Evolutionary conservation across 208 protist species (phyloP).

Genomic region (Trichomonas gallinae): DNA sequence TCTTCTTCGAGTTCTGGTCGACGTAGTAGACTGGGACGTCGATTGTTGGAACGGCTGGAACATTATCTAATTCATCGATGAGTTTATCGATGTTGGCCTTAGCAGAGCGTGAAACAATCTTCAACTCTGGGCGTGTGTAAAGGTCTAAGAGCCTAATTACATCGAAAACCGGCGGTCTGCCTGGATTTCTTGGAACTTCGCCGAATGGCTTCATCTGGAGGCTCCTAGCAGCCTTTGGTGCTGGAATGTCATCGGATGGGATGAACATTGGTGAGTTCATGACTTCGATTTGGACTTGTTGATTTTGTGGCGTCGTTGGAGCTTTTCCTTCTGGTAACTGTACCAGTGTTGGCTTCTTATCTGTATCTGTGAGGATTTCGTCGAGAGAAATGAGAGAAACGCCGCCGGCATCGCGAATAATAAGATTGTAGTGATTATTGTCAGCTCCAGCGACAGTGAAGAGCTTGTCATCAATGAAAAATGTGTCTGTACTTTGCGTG

Average conservation of each 20-base stretch:
- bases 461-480: not conserved
- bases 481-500: not conserved
- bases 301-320: not conserved
- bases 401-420: not conserved
- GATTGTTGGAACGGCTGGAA: not conserved
- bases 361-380: not conserved
- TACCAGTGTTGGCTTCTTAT: not conserved
- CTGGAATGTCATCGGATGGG: not conserved
- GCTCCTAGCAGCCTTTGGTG: not conserved
- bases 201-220: not conserved
- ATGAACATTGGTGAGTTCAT: not conserved
- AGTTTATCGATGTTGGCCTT: not conserved
- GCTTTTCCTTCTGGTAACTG: not conserved
- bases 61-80: not conserved
- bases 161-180: not conserved
- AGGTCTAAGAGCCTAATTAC: not conserved
- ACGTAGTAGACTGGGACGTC: not conserved
- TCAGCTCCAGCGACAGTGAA: not conserved
- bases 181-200: not conserved
- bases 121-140: not conserved
- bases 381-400: not conserved
- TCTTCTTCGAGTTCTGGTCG: not conserved
- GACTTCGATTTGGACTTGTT: not conserved
- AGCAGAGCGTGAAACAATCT: not conserved
- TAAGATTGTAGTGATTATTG: not conserved